Evolutionary conservation across 371 early-diverging fungal genomes (phyloP).

Genomic region (Actinomucor elegans): DNA sequence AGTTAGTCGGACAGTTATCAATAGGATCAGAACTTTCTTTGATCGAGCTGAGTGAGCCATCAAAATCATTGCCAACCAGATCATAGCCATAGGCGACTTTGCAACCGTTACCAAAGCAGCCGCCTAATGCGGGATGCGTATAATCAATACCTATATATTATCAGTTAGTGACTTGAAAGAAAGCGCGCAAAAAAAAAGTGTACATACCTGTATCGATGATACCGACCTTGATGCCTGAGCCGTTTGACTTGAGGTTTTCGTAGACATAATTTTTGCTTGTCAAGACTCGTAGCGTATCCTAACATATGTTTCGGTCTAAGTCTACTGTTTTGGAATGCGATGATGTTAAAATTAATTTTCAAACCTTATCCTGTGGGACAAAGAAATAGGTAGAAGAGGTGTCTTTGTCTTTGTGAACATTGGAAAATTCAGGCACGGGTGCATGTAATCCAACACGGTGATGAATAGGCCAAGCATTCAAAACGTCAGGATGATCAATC

Average conservation of each 20-base stretch:
- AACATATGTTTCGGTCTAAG: not conserved
- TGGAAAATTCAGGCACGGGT: not conserved
- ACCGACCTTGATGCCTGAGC: constrained; percentile 35
- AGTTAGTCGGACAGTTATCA: constrained; percentile 29
- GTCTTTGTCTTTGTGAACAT: not conserved
- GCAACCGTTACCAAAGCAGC: constrained; percentile 65
- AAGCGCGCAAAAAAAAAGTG: no score
- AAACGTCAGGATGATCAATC: constrained; percentile 6
- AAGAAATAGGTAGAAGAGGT: no score
- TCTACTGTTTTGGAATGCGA: no score
- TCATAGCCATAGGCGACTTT: constrained; percentile 67
- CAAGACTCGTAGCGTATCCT: constrained; percentile 23
- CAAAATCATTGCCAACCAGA: constrained; percentile 55
- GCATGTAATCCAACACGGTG: constrained; percentile 21
- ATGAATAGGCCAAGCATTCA: constrained; percentile 32
- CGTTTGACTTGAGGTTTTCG: constrained; percentile 18
- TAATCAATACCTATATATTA: constrained; percentile 52
- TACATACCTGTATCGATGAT: constrained; percentile 41
- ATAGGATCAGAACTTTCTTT: constrained; percentile 30
- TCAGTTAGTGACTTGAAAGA: no score
- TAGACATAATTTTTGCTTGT: constrained; percentile 22
- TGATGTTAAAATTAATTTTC: no score
- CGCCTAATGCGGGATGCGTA: constrained; percentile 71
- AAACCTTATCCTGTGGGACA: constrained; percentile 12
- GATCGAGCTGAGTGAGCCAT: constrained; percentile 23